These are phyloP conservation scores for Rhodotorula toruloides DNA, from an alignment of 768 basidiomycete species.

Conservation along the genomic window DNA sequence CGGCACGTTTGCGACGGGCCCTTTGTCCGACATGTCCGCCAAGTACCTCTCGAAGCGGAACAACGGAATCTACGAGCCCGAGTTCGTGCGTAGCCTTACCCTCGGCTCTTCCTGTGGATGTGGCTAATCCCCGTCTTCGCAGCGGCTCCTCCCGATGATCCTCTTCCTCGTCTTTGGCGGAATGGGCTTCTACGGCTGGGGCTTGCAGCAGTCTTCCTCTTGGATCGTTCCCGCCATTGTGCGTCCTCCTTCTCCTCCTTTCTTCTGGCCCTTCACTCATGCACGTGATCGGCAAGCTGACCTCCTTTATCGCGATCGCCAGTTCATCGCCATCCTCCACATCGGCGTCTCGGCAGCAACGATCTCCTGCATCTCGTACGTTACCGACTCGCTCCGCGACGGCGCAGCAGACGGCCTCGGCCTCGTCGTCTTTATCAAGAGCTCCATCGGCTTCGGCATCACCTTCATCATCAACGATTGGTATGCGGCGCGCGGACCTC, in stretches of 20 bases:
- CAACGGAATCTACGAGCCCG: slow-evolving; percentile 5
- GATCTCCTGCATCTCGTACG: slow-evolving; percentile 12
- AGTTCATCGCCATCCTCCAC: slow-evolving; percentile 14
- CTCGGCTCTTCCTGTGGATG: no score
- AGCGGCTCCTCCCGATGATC: background rate
- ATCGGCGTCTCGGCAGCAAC: slow-evolving; percentile 2
- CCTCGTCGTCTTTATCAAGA: slow-evolving; percentile 5
- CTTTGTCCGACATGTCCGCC: background rate
- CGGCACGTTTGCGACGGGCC: slow-evolving; percentile 1
- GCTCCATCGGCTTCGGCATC: background rate
- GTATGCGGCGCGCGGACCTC: background rate
- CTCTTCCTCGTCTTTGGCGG: slow-evolving; percentile 5
- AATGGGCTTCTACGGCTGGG: slow-evolving; percentile 3
- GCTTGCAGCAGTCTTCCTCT: background rate
- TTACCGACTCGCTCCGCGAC: background rate
- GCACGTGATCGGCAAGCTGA: no score
- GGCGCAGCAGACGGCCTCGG: background rate
- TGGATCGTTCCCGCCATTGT: slow-evolving; percentile 5
- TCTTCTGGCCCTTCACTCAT: background rate
- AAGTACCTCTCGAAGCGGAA: background rate
- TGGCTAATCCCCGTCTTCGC: no score
- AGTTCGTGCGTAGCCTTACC: background rate
- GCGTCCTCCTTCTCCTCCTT: background rate
- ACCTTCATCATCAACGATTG: slow-evolving; percentile 4
- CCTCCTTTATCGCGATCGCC: no score